Base-by-base conservation (phyloP, 768 basidiomycete genomes). In the Calocybe gangraenosa region DNA sequence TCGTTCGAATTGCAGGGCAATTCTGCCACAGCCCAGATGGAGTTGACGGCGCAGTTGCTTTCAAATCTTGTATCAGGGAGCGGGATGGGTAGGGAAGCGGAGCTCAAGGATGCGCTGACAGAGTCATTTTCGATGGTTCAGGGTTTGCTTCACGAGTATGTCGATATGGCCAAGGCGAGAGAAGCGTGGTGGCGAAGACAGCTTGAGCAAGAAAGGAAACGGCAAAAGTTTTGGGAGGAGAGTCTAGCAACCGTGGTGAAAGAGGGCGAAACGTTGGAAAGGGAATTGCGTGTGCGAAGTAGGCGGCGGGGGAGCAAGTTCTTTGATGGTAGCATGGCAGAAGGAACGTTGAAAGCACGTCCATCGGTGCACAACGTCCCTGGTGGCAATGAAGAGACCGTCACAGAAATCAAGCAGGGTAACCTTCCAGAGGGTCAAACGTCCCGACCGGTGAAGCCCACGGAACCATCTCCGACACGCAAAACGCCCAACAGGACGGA, bases 171-270 rank as follows among this genome's bases (percentile, higher is more conserved):
- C 4, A 70, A 72, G 44, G 83, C 85, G 46, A 73, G 94, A n/a
- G 94, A 96, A 51, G 75, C 77, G 39, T 96, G 85, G 77, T 93
- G 81, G 70, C 74, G 72, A 45, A 65, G 71, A 22, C 76, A 81
- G 53, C 67, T 92, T 8, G 75, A 75, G 51, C 75, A 77, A 19
- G 87, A 92, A 58, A 70, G 74, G 38, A 69, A 75, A 53, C 70
- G 82, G 19, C 81, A 82, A 57, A 67, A 59, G 9, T 69, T 92
- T 20, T 97, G 94, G 94, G 93, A 95, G 65, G 85, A 92, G 65
- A 94, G 88, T 61, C 63, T 97, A 57, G 81, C 84, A 44, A 79
- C 81, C 1, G 92, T 94, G 7, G 92, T 93, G 1, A 73, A 76
- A 45, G 90, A 95, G 61, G 92, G 92, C 13, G 90, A 91, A 57